Conservation (phyloP, 345 rosid genomes). For the Lumnitzera racemosa region DNA sequence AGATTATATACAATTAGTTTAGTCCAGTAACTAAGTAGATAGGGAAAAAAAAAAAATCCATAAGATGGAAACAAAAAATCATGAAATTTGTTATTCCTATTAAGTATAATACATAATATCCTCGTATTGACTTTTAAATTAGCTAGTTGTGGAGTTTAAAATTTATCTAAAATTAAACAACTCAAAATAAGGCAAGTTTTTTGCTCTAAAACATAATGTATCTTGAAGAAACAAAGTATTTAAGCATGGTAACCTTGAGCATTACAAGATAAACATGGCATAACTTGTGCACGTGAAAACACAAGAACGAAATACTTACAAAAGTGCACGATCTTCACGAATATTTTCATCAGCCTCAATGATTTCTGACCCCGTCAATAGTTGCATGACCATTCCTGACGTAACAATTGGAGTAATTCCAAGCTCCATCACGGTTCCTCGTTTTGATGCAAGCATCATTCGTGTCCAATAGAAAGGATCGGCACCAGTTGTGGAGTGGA, state of each 20-base stretch:
- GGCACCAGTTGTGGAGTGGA: conserved; percentile 23
- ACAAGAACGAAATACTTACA: conserved; percentile 14
- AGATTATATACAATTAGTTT: too few relatives aligned
- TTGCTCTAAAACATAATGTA: too few relatives aligned
- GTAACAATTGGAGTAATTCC: conserved; percentile 28
- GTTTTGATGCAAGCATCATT: conserved; percentile 23
- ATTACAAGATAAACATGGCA: background rate
- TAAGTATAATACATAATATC: too few relatives aligned
- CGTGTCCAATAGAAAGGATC: conserved; percentile 32
- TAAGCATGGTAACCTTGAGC: background rate
- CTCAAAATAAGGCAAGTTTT: too few relatives aligned
- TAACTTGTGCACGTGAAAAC: background rate
- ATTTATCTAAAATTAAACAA: too few relatives aligned
- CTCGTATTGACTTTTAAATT: too few relatives aligned
- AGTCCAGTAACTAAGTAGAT: background rate
- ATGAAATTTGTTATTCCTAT: too few relatives aligned
- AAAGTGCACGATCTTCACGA: conserved; percentile 23
- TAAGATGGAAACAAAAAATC: too few relatives aligned
- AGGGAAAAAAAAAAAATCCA: background rate
- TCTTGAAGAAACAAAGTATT: background rate
- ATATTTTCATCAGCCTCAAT: conserved; percentile 26
- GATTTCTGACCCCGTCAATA: conserved; percentile 23
- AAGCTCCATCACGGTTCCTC: conserved; percentile 30
- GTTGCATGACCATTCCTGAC: conserved; percentile 24
- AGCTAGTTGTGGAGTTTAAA: too few relatives aligned